Evolutionary conservation across 306 rosid genomes (phyloP), one percentile per base, ranked within the genome.

Genomic region (Trichosanthes cucumerina): DNA sequence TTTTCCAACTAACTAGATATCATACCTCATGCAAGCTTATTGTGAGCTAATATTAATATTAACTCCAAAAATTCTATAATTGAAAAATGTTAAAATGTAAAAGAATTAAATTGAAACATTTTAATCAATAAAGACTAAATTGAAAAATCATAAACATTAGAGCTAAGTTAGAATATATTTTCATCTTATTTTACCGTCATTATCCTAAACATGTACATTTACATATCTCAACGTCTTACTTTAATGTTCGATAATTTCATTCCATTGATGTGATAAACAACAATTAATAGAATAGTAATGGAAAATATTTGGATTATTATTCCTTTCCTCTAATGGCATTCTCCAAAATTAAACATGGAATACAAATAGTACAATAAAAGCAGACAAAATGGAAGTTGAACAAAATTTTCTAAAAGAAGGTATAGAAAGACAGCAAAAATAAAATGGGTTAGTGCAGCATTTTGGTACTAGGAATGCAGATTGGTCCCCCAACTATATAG

Each of bases 381-480:
- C 33, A 68, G 46, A 68, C 74, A 39, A 68, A 68, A 68, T 41
- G 49, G 44, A 68, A n/a, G 74, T n/a, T 68, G 74, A 21, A 38
- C 50, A 68, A 24, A 33, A 2, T 38, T 8, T 36, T 65, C 3
- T 9, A 65, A 34, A 9, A 4, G 28, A 16, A 65, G 3, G 19
- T 18, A 16, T 12, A 26, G 18, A 1, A 59, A 28, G 12, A 38
- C 3, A 26, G 8, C 1, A 60, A 28, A 28, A 15, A 62, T 14
- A 59, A n/a, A 64, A 64, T 34, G 46, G 44, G 13, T 16, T 33
- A 33, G 3, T 62, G 43, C 69, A 62, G 3, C 65, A 26, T 31
- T 19, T 38, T 10, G 24, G 74, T 66, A 66, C 74, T 66, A 11
- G 9, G 26, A 66, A 10, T 36, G 28, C 49, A 66, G 33, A 39